Evolutionary conservation across 108 stramenopile species (phyloP), one percentile per base, ranked within the genome.

Genomic region (Nannochloropsis granulata): DNA sequence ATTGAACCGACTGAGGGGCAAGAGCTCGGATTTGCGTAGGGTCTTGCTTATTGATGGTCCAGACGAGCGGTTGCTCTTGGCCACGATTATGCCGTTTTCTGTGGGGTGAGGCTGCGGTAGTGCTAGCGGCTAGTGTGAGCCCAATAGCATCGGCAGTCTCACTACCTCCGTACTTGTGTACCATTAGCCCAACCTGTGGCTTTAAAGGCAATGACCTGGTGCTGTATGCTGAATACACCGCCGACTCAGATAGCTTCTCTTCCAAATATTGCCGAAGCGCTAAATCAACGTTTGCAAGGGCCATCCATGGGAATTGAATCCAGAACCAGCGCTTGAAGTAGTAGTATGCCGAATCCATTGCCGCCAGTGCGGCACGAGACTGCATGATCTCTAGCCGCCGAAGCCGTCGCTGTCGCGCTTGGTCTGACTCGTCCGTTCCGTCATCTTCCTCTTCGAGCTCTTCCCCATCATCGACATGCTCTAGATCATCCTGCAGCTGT

Each of bases 261-360:
- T 71, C 9, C 2, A 71, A n/a, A 71, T 71, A 71, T 71, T 71
- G 56, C n/a, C 56, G 56, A n/a, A 71, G n/a, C 56, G 56, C 56
- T 71, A 71, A n/a, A n/a, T 71, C 56, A n/a, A 71, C 79, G 79
- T 80, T 80, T 23, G 86, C 83, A 24, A 94, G 82, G 25, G 92
- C 92, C 44, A 93, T 91, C 92, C 92, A 94, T 12, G 93, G 92
- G 45, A 92, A 93, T 82, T 93, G 91, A 7, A 93, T 85, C 93
- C 93, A 94, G 24, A 93, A 44, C 93, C 93, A 94, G 45, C 93
- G 91, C 44, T 90, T 43, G 83, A 85, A 91, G 78, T 83, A 89
- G 89, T 92, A 93, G 44, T 85, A 82, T 25, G 23, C 25, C 42
- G 56, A 71, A 71, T 71, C 56, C 56, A 71, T 71, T 71, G 56